Percentiles rank a stretch among this genome's conserved stretches.
phyloP scores from a whole-genome alignment of 2,329 filamentous ascomycete species.

The Bimuria novae-zelandiae region DNA sequence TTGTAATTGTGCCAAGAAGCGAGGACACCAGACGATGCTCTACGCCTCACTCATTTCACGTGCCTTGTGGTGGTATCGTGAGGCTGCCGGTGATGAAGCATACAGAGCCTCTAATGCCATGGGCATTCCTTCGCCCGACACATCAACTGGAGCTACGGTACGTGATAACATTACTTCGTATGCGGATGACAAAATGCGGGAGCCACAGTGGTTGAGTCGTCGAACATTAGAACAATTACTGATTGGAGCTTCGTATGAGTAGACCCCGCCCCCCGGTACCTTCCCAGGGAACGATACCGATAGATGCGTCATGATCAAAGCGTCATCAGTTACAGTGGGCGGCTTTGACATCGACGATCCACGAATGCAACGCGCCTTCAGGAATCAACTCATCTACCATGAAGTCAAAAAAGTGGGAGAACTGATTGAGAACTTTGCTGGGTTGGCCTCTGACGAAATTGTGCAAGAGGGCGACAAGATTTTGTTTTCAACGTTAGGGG shows the following conservation, averaged over 20 bases:
- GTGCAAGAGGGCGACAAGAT: slow-evolving; percentile 1
- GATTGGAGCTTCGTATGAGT: not conserved
- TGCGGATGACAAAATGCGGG: not conserved
- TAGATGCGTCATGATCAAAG: slow-evolving; percentile 4
- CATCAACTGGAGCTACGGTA: not conserved
- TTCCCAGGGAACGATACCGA: not conserved
- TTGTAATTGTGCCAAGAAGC: slow-evolving; percentile 2
- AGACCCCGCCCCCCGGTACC: not conserved
- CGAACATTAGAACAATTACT: not conserved
- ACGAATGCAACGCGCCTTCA: slow-evolving; percentile 5
- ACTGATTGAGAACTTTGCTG: slow-evolving; percentile 5
- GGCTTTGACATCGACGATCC: slow-evolving; percentile 8
- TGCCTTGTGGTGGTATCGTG: slow-evolving; percentile 7
- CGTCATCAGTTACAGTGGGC: slow-evolving; percentile 6
- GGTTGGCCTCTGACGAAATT: not conserved
- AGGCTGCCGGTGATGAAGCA: slow-evolving; percentile 4
- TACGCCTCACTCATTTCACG: slow-evolving; percentile 7
- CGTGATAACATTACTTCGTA: not conserved
- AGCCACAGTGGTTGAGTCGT: too few species aligned
- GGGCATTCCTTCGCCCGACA: not conserved
- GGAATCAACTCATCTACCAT: slow-evolving; percentile 8
- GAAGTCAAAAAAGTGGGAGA: slow-evolving; percentile 4
- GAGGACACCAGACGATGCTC: slow-evolving; percentile 1
- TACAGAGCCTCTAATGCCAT: not conserved
- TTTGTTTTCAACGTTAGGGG: slow-evolving; percentile 3